These are phyloP conservation scores for Xylaria digitata DNA, from an alignment of 2,329 filamentous ascomycete species.

Conservation along the genomic window DNA sequence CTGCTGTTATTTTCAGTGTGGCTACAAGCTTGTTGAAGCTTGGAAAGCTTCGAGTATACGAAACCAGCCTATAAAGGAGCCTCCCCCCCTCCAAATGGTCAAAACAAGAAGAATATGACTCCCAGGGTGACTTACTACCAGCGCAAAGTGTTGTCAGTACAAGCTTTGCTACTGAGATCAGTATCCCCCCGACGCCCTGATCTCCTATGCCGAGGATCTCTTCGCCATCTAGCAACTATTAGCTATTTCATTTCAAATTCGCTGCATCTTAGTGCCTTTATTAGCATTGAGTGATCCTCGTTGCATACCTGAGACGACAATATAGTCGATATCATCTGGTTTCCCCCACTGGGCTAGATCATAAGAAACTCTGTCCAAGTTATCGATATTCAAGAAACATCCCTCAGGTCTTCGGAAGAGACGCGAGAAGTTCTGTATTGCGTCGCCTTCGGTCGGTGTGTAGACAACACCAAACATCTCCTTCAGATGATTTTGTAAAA, in stretches of 20 bases:
- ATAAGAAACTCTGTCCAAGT: constrained; percentile 72
- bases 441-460: constrained; percentile 89
- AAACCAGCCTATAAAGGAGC: background rate
- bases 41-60: background rate
- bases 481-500: constrained; percentile 80
- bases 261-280: background rate
- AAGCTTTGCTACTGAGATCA: constrained; percentile 87
- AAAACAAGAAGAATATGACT: background rate
- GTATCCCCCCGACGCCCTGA: constrained; percentile 84
- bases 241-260: constrained; percentile 27
- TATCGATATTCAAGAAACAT: constrained; percentile 80
- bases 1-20: background rate
- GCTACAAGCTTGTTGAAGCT: too few relatives aligned
- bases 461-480: constrained; percentile 95
- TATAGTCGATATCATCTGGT: constrained; percentile 84
- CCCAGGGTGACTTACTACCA: constrained; percentile 55
- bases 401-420: constrained; percentile 83
- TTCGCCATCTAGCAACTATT: constrained; percentile 60
- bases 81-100: too few relatives aligned
- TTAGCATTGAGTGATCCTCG: background rate
- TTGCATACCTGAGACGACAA: constrained; percentile 79
- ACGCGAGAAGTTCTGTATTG: constrained; percentile 84
- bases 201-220: constrained; percentile 90
- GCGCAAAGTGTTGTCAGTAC: constrained; percentile 85
- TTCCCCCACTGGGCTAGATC: constrained; percentile 75